Base-by-base conservation (phyloP, 2,329 filamentous ascomycete genomes). In the Cytospora schulzeri region DNA sequence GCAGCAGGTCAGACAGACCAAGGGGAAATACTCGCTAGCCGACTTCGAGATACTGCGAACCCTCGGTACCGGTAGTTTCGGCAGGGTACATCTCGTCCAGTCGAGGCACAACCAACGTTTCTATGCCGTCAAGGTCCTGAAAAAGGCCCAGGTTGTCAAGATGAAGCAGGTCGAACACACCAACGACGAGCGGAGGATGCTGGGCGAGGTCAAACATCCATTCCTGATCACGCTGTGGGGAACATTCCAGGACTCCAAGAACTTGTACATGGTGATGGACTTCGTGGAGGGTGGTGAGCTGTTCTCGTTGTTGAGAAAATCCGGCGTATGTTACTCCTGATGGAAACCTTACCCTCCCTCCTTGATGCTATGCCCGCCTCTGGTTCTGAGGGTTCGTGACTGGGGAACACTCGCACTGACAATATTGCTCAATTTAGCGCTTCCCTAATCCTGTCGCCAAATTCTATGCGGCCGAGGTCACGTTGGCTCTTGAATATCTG, bases 91-190 rank as follows among this genome's bases (percentile, higher is more conserved):
- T 76, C 83, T 99, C 66, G 95, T 98, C 60, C 95, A 98, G 80
- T 97, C 93, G 69, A 95, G 93, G 78, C 95, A 99, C 80, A 99
- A 99, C 78, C 91, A 96, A 79, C 89, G 95, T 67, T 99, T 93
- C 83, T 99, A 99, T 79, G 95, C 95, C 54, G 90, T 99, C 79
- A 99, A 99, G 81, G 95, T 99, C 69, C 81, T 99, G 78, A 99
- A 99, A 78, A 99, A 99, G 85, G 89, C 89, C 57, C 95, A 99
- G 80, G 94, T 99, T 62, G 93, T 99, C 77, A 97, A 97, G 83
- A 98, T 99, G 95, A 99, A 99, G 86, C 95, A 99, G 79, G 93
- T 99, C 66, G 95, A 99, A 79, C 95, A 99, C 80, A 99, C 95
- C 70, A 99, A 99, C 74, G 95, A 99, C 78, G 95, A 99, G 81